phyloP scores from a whole-genome alignment of 352 stramenopile species.

The Stephanocyclus meneghinianus region DNA sequence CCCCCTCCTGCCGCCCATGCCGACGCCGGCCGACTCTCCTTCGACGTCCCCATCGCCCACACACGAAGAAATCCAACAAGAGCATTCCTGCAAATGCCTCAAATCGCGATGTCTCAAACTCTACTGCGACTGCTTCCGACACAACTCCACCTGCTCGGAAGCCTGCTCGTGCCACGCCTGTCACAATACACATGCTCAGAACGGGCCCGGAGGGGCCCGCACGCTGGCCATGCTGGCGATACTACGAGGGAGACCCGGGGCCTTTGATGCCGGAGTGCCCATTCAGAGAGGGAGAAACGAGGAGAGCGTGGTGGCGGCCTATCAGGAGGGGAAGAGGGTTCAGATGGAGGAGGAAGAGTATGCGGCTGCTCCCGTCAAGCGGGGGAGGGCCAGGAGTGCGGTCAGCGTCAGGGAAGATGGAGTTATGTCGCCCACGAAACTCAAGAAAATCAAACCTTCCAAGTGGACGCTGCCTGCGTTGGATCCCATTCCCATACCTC shows the following conservation, averaged over 20 bases:
- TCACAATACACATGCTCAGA: constrained; percentile 79
- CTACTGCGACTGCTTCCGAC: constrained; percentile 94
- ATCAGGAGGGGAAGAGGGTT: not conserved
- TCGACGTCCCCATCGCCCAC: not conserved
- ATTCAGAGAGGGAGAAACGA: not conserved
- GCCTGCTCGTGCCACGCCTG: constrained; percentile 91
- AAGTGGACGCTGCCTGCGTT: not conserved
- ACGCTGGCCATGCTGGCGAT: constrained; percentile 9
- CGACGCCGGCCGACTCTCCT: not conserved
- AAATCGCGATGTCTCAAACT: constrained; percentile 93
- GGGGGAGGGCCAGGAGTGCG: not conserved
- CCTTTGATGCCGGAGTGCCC: constrained; percentile 1
- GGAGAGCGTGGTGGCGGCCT: not conserved
- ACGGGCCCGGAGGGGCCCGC: constrained; percentile 1
- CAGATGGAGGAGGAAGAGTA: not conserved
- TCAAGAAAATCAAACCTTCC: not conserved
- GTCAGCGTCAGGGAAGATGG: not conserved
- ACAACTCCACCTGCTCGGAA: constrained; percentile 82
- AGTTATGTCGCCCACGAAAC: not conserved
- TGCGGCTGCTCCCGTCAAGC: not conserved
- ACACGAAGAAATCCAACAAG: not conserved
- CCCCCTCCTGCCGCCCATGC: not conserved
- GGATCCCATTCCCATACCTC: constrained; percentile 11
- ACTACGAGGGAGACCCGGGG: not conserved
- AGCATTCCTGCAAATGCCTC: constrained; percentile 86